Conservation (phyloP, 495 filamentous ascomycete genomes). For the Xylaria sp. region DNA sequence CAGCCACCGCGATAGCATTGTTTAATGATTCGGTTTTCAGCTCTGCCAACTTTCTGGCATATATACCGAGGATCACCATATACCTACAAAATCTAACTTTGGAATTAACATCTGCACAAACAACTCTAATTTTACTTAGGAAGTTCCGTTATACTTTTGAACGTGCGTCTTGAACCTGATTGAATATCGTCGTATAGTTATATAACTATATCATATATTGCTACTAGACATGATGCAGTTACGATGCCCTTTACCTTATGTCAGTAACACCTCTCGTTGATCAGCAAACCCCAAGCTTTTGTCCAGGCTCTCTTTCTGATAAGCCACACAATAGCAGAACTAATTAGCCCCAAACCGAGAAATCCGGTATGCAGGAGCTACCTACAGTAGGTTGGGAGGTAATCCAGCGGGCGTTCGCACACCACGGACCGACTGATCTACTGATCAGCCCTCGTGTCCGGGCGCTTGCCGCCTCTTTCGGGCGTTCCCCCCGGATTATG, state of each 20-base stretch:
- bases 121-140: background rate
- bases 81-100: background rate
- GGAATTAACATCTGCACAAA: background rate
- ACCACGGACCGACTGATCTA: conserved; percentile 11
- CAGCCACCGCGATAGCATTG: conserved; percentile 25
- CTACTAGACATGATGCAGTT: background rate
- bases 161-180: background rate
- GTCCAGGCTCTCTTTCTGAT: too few relatives aligned
- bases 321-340: background rate
- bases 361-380: background rate
- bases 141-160: background rate
- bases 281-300: too few relatives aligned
- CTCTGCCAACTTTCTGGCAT: background rate
- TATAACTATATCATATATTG: background rate
- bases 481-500: conserved; percentile 22
- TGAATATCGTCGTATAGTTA: background rate
- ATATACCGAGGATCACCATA: background rate
- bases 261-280: background rate
- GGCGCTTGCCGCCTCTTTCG: background rate
- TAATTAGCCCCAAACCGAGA: background rate
- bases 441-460: conserved; percentile 1
- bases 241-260: background rate
- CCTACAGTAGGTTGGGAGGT: background rate
- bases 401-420: background rate
- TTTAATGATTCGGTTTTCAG: conserved; percentile 21